Percentiles rank a stretch among this genome's conserved stretches.
phyloP scores from a whole-genome alignment of 2,329 filamentous ascomycete species.

The Trichoderma citrinoviride region DNA sequence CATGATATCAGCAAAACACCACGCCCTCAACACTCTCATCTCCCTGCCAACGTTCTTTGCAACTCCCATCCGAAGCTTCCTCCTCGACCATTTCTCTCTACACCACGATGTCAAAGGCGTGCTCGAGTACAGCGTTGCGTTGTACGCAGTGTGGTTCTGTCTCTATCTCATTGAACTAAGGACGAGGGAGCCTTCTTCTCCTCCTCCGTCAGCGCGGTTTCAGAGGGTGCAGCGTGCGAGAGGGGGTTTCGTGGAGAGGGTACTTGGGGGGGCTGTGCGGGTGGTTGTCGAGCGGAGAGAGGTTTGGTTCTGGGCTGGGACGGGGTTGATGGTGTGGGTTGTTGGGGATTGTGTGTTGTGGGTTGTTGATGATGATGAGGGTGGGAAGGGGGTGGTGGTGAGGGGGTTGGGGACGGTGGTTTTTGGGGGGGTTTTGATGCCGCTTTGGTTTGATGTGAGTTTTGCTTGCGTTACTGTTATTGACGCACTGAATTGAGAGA shows the following conservation, averaged over 20 bases:
- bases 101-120: not conserved
- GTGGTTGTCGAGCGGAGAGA: not conserved
- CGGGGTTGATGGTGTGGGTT: conserved; percentile 11
- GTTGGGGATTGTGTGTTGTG: conserved; percentile 10
- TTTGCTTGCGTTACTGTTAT: not conserved
- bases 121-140: not conserved
- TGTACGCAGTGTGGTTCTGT: not conserved
- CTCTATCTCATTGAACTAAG: not conserved
- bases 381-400: not conserved
- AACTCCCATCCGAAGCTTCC: not conserved
- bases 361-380: not conserved
- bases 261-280: too few relatives aligned
- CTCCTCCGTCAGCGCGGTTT: not conserved
- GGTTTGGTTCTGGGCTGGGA: not conserved
- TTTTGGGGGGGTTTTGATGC: conserved; percentile 27
- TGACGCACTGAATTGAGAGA: not conserved
- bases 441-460: conserved; percentile 27
- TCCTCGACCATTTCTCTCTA: not conserved
- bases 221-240: not conserved
- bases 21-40: not conserved
- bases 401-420: conserved; percentile 24
- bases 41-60: not conserved
- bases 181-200: not conserved
- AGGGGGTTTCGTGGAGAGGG: not conserved
- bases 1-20: not conserved